Base-by-base conservation (phyloP, 768 basidiomycete species). In the Macrolepiota dolichaula region DNA sequence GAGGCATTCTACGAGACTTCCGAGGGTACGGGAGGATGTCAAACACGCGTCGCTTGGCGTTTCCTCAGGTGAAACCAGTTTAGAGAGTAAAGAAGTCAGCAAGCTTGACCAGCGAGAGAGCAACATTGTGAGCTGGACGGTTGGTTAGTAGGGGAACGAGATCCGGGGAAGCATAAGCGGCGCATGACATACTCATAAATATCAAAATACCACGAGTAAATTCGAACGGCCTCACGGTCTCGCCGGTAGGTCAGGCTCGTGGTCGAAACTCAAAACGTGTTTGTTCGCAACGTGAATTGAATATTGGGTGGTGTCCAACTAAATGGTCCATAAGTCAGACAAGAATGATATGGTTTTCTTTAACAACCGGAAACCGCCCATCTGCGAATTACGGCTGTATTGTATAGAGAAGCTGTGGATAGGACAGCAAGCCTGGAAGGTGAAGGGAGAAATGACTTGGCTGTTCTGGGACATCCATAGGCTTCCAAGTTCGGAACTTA, bases 1-100 rank as follows among this genome's bases (percentile, higher is more conserved):
- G 55, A 78, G 71, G 59, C 76, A 78, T 35, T 37, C 24, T 12
- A 52, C 27, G 15, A 64, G 52, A n/a, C 17, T 38, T 13, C 24
- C 52, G 5, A 61, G 22, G 6, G 59, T 49, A 19, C 35, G 44
- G 25, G 52, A 12, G 36, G 52, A 47, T 19, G 19, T 10, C 19
- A 61, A 61, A 17, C 59, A 61, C 24, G 32, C 35, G 9, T 49
- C 52, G 10, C 19, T 54, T 11, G 53, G 46, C 19, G 44, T 36
- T 5, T 25, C 24, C 12, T 25, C n/a, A 19, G 22, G 24, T 25
- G 22, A 32, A 11, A 15, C 32, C 22, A 13, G 29, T 10, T 49
- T 47, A 15, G 52, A 27, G 38, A 61, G 36, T 5, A 47, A 49
- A 5, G 38, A 54, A 32, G 42, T 38, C 19, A 55, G n/a, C 19